A percentile compares a stretch with the other conserved stretches of the same genome.
Conservation (phyloP, 352 stramenopile genomes). For the Globisporangium nagaii region DNA sequence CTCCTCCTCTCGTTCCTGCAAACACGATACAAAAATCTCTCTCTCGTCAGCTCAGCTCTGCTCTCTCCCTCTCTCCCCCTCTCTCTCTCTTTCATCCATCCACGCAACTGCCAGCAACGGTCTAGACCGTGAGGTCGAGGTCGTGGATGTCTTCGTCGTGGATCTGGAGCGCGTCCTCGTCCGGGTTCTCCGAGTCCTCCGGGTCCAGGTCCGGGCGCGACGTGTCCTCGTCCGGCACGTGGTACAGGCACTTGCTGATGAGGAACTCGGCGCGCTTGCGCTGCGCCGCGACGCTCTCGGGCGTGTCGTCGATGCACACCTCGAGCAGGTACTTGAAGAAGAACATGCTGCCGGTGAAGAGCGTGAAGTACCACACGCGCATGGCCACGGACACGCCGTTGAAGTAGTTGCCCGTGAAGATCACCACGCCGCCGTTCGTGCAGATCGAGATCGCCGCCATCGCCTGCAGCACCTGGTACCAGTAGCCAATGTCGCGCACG, state of each 20-base stretch:
- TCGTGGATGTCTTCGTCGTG: constrained; percentile 50
- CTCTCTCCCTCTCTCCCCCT: not conserved
- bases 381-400: constrained; percentile 40
- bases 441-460: constrained; percentile 90
- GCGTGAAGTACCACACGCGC: constrained; percentile 75
- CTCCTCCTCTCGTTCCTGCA: too few relatives aligned
- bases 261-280: constrained; percentile 78
- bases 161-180: constrained; percentile 41
- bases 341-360: constrained; percentile 79
- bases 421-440: constrained; percentile 91
- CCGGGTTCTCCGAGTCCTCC: constrained; percentile 25
- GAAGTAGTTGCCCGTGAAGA: constrained; percentile 88
- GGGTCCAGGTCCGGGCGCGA: constrained; percentile 21
- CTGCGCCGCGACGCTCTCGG: constrained; percentile 68
- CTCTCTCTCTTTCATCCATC: not conserved
- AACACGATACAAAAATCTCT: too few relatives aligned
- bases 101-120: too few relatives aligned
- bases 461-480: constrained; percentile 86
- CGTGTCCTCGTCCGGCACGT: constrained; percentile 69
- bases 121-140: not conserved
- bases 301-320: constrained; percentile 66
- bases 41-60: too few relatives aligned
- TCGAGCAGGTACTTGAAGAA: constrained; percentile 80
- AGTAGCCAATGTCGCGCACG: constrained; percentile 89
- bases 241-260: constrained; percentile 82